Percentiles rank a stretch among this genome's conserved stretches.
Conservation (phyloP, 2,329 filamentous ascomycete genomes). For the Cylindrodendrum hubeiense region DNA sequence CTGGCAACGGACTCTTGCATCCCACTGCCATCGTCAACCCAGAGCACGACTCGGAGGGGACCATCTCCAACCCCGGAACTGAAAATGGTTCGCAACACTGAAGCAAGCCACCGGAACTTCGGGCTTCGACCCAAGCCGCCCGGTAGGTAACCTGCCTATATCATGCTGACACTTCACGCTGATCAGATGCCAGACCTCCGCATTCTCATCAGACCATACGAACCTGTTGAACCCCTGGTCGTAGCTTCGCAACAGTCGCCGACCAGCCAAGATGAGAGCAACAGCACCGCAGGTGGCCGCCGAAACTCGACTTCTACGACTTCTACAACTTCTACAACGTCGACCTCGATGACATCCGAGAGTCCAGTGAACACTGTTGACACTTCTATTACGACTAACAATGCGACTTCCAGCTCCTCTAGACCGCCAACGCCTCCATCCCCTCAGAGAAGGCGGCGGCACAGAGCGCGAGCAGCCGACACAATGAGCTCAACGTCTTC, state of each 20-base stretch:
- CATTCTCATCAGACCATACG: constrained; percentile 6
- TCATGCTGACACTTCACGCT: neutral
- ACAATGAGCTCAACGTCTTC: constrained; percentile 1
- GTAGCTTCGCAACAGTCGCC: neutral
- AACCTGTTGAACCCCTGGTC: neutral
- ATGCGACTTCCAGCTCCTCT: neutral
- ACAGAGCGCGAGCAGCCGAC: neutral
- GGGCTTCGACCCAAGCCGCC: constrained; percentile 17
- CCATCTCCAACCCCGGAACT: neutral
- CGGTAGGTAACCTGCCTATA: neutral
- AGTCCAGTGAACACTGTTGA: neutral
- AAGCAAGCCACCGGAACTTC: neutral
- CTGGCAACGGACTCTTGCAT: neutral
- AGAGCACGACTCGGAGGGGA: neutral
- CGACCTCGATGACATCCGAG: neutral
- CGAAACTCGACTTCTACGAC: neutral
- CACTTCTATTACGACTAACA: constrained; percentile 3
- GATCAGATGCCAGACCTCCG: neutral
- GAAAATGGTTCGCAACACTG: neutral
- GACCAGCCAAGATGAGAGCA: neutral
- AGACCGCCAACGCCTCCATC: neutral
- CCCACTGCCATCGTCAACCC: neutral
- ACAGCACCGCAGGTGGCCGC: neutral
- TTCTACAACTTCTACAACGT: neutral
- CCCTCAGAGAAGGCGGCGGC: neutral